Evolutionary conservation across 1,284 basidiomycete genomes (phyloP), one percentile per base, ranked within the genome.

Genomic region (Farysia itapuensis): DNA sequence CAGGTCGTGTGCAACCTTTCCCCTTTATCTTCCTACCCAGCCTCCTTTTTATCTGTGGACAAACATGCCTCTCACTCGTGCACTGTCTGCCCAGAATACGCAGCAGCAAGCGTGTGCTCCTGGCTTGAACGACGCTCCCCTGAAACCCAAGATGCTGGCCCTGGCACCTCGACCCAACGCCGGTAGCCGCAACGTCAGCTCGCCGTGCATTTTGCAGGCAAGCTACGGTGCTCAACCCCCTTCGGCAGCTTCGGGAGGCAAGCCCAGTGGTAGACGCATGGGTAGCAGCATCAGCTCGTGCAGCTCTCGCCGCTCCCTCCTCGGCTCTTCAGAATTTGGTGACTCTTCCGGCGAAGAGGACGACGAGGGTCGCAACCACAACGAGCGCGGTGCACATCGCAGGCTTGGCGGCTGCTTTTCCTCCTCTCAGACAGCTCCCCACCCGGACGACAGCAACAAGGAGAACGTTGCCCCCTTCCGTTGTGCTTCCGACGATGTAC

Each of bases 381-480:
- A 30, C 7, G 25, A 37, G 6, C 5, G 34, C 28, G 25, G 22
- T 21, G 22, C 42, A 15, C n/a, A n/a, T n/a, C 44, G 48, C 18
- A 47, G 67, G 19, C 26, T 63, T 13, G 63, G 70, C 12, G 70
- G 70, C 5, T 72, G 70, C 46, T 50, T 35, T 6, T 45, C 39
- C 1, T 34, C 47, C 2, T 25, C 43, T 3, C 32, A 39, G 5
- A 26, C 30, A 7, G 26, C 36, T 4, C 52, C 49, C 26, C 46
- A 38, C 21, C 42, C 45, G 7, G 72, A 75, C 40, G 73, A 75
- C 39, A 63, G 50, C 59, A 72, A 75, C 60, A 75, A 75, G 49
- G 73, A 75, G 29, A 75, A 75, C 35, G 56, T 75, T 11, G 70
- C 73, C 12, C 73, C 73, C 14, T 49, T 72, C 38, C 64, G 68